A percentile compares a stretch with the other conserved stretches of the same genome.
Evolutionary conservation across 129 eudicot genomes (phyloP).

Genomic region (Flaveria ramosissima): DNA sequence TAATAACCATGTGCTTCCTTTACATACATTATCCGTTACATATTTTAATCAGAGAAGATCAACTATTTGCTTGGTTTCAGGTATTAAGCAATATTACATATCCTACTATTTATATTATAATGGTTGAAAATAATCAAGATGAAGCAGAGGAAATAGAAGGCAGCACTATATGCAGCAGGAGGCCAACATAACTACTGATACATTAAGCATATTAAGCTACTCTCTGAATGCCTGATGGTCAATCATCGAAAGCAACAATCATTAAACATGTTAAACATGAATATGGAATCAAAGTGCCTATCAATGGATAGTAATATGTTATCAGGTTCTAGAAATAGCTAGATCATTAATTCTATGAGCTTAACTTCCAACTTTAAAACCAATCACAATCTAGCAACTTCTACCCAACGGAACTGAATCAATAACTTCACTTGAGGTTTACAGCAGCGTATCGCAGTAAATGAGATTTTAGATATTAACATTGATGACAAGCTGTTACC

Average conservation of each 20-base stretch:
- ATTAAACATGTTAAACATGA: constrained; percentile 1
- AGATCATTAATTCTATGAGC: not conserved
- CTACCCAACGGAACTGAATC: not conserved
- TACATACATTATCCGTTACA: not conserved
- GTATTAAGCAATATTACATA: not conserved
- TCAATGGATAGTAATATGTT: not conserved
- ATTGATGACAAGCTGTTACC: not conserved
- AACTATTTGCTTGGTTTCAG: not conserved
- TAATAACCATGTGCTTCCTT: constrained; percentile 3
- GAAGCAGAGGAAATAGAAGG: constrained; percentile 18
- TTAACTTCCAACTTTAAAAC: not conserved
- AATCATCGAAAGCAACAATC: not conserved
- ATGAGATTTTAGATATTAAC: not conserved
- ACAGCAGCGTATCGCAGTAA: not conserved
- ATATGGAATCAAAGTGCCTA: constrained; percentile 7
- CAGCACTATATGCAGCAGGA: not conserved
- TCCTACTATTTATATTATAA: not conserved
- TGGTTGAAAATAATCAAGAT: not conserved
- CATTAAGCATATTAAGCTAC: constrained; percentile 4
- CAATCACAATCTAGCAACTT: constrained; percentile 17
- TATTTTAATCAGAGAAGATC: not conserved
- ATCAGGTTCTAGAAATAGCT: not conserved
- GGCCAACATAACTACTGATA: constrained; percentile 3
- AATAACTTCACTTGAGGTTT: not conserved
- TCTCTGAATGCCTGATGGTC: constrained; percentile 2